Evolutionary conservation across 495 filamentous ascomycete genomes (phyloP).

Genomic region (Lentithecium fluviatile): DNA sequence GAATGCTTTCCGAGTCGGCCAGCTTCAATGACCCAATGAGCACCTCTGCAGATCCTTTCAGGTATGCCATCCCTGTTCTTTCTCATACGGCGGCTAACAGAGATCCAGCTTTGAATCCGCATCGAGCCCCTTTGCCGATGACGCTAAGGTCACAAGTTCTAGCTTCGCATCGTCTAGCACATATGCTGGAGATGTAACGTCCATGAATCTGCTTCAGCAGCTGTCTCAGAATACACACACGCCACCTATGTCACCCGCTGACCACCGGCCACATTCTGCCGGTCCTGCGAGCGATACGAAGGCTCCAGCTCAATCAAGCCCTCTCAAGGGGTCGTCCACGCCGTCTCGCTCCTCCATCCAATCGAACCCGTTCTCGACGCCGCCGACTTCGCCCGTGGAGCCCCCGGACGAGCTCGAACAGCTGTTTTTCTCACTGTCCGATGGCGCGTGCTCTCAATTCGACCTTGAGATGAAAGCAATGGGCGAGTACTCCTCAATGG

Average conservation of each 20-base stretch:
- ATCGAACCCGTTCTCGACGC: slow-evolving; percentile 34
- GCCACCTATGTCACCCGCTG: slow-evolving; percentile 34
- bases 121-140: slow-evolving; percentile 20
- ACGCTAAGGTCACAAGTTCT: slow-evolving; percentile 3
- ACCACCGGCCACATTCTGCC: slow-evolving; percentile 12
- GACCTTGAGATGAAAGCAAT: slow-evolving; percentile 36
- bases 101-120: slow-evolving; percentile 20
- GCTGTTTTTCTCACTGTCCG: slow-evolving; percentile 22
- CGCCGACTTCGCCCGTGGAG: slow-evolving; percentile 32
- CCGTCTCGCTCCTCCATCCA: slow-evolving; percentile 31
- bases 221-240: slow-evolving; percentile 30
- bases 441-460: slow-evolving; percentile 26
- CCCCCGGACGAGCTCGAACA: slow-evolving; percentile 28
- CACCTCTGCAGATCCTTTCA: slow-evolving; percentile 30
- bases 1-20: slow-evolving; percentile 11
- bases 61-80: slow-evolving; percentile 10
- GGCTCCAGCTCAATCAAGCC: slow-evolving; percentile 1
- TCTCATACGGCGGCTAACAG: background rate
- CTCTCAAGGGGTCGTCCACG: slow-evolving; percentile 19
- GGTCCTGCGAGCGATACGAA: slow-evolving; percentile 3
- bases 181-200: slow-evolving; percentile 18
- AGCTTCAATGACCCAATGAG: slow-evolving; percentile 26
- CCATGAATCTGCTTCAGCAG: slow-evolving; percentile 29
- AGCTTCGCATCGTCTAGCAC: slow-evolving; percentile 25
- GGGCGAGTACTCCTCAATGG: slow-evolving; percentile 30